Evolutionary conservation across 106 monocot species (phyloP).

Genomic region (Amphibolis antarctica): DNA sequence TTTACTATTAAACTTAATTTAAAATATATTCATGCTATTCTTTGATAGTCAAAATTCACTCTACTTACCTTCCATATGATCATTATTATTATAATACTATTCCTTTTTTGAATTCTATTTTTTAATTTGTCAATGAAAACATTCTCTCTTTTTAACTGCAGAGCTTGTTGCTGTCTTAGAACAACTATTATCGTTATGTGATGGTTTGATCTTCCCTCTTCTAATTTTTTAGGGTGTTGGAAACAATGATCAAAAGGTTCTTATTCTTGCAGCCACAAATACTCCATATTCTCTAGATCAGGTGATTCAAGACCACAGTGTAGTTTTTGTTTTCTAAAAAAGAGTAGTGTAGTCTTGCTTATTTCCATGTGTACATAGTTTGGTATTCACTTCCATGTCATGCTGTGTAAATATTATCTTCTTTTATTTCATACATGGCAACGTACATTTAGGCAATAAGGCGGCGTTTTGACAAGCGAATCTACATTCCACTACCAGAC

Average conservation of each 20-base stretch:
- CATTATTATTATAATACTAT: too few species aligned
- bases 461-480: conserved; percentile 77
- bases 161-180: not conserved
- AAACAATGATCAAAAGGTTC: conserved; percentile 77
- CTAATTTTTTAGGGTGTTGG: conserved; percentile 64
- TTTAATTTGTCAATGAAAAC: not conserved
- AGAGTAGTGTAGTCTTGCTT: not conserved
- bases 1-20: too few species aligned
- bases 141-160: not conserved
- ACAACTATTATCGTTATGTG: not conserved
- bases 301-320: conserved; percentile 16
- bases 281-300: conserved; percentile 83
- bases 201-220: not conserved
- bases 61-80: too few species aligned
- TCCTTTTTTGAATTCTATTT: not conserved
- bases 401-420: not conserved
- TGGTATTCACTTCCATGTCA: not conserved
- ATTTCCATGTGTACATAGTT: not conserved
- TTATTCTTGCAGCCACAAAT: conserved; percentile 79
- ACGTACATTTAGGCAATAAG: conserved; percentile 40
- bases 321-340: too few species aligned
- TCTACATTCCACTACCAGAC: conserved; percentile 82
- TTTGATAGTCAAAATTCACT: too few species aligned
- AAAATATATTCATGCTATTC: too few species aligned
- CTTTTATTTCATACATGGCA: not conserved